Evolutionary conservation across 768 basidiomycete genomes (phyloP).

Genomic region (Pleurotus citrinopileatus): DNA sequence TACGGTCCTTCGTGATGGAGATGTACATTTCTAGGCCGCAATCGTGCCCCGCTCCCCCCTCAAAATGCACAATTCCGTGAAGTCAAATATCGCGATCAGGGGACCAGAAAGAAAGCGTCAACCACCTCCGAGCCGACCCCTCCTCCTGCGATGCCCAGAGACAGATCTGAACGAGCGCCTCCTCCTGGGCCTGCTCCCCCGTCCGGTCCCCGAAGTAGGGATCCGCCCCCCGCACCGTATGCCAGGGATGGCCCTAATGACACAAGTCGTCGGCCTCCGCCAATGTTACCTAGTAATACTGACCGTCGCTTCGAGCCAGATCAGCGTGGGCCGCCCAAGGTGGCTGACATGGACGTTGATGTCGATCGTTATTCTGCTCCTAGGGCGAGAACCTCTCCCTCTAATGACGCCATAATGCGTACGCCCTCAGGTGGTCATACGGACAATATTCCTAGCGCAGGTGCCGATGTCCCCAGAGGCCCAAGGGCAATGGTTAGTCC

Average conservation of each 20-base stretch:
- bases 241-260: neutral
- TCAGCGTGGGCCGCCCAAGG: neutral
- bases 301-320: constrained; percentile 2
- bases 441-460: constrained; percentile 20
- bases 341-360: constrained; percentile 26
- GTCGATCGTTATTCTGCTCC: constrained; percentile 17
- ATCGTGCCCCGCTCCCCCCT: constrained; percentile 42
- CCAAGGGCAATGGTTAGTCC: constrained; percentile 28
- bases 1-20: constrained; percentile 11
- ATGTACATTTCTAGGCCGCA: constrained; percentile 29
- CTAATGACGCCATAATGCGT: constrained; percentile 12
- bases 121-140: neutral
- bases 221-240: neutral
- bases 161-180: neutral
- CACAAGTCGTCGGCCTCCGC: constrained; percentile 1
- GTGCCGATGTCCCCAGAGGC: constrained; percentile 16
- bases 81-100: too few species aligned
- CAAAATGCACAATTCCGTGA: constrained; percentile 38
- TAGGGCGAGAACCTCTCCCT: constrained; percentile 17
- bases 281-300: constrained; percentile 13
- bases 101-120: constrained; percentile 11
- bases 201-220: constrained; percentile 1
- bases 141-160: constrained; percentile 4
- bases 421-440: constrained; percentile 26
- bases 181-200: neutral